A percentile compares a stretch with the other conserved stretches of the same genome.
Conservation (phyloP, 1,139 yeast genomes). For the Pichia inconspicua region DNA sequence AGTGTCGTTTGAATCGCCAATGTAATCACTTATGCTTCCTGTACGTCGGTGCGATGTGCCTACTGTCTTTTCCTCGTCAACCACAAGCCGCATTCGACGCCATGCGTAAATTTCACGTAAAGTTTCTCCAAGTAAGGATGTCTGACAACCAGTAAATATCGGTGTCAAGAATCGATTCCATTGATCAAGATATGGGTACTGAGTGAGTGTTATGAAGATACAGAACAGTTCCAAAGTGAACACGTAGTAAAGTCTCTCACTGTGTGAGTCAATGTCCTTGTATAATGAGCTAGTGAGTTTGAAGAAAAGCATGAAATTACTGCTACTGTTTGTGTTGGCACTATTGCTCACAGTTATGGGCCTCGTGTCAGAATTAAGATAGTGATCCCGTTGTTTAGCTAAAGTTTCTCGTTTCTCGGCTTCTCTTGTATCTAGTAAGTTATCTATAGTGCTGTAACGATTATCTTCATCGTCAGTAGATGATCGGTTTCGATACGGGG, state of each 20-base stretch:
- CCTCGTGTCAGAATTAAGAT: background rate
- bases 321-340: background rate
- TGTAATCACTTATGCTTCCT: background rate
- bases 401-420: conserved; percentile 5
- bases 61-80: background rate
- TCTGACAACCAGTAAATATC: conserved; percentile 26
- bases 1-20: background rate
- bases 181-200: conserved; percentile 24
- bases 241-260: conserved; percentile 22
- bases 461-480: background rate
- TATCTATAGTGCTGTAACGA: background rate
- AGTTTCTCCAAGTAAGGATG: conserved; percentile 55
- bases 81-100: background rate
- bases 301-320: background rate
- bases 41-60: background rate
- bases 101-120: conserved; percentile 41
- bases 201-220: conserved; percentile 22
- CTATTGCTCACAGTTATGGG: background rate
- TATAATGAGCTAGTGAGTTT: background rate
- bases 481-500: background rate
- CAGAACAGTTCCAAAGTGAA: conserved; percentile 22
- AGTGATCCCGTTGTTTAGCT: conserved; percentile 9
- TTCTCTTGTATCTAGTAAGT: conserved; percentile 1
- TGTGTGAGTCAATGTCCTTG: conserved; percentile 6
- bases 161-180: conserved; percentile 26